Conservation (phyloP, 129 eudicot species). For the Escallonia rubra region DNA sequence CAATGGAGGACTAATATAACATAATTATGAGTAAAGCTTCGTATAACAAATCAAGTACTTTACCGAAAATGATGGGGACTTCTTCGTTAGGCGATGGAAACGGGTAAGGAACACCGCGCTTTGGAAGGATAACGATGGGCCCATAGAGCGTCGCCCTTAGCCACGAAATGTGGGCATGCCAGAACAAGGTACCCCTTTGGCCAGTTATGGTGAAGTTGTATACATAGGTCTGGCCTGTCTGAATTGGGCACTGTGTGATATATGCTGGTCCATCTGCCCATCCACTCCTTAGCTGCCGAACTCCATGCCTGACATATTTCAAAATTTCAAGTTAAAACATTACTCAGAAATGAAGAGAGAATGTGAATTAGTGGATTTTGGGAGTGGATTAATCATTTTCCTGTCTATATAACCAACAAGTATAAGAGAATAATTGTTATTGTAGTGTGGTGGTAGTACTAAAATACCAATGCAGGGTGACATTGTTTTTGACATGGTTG, state of each 20-base stretch:
- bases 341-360: not conserved
- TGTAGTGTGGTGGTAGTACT: not conserved
- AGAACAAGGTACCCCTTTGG: slow-evolving; percentile 46
- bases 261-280: slow-evolving; percentile 59
- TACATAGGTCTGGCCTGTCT: slow-evolving; percentile 37
- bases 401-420: not conserved
- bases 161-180: slow-evolving; percentile 51
- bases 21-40: too few relatives aligned
- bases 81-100: slow-evolving; percentile 30
- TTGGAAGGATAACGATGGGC: slow-evolving; percentile 26
- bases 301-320: slow-evolving; percentile 37
- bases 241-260: slow-evolving; percentile 54
- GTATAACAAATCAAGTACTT: not conserved
- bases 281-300: slow-evolving; percentile 44
- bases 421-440: too few relatives aligned
- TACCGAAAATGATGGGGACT: slow-evolving; percentile 27
- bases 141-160: slow-evolving; percentile 37
- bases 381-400: too few relatives aligned
- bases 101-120: slow-evolving; percentile 23
- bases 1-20: too few relatives aligned
- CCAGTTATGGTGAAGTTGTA: slow-evolving; percentile 51
- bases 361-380: too few relatives aligned
- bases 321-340: not conserved
- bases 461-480: slow-evolving; percentile 30
- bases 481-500: slow-evolving; percentile 19